Evolutionary conservation across 805 yeast genomes (phyloP).

Genomic region (Kodamaea hsintzibuensis): DNA sequence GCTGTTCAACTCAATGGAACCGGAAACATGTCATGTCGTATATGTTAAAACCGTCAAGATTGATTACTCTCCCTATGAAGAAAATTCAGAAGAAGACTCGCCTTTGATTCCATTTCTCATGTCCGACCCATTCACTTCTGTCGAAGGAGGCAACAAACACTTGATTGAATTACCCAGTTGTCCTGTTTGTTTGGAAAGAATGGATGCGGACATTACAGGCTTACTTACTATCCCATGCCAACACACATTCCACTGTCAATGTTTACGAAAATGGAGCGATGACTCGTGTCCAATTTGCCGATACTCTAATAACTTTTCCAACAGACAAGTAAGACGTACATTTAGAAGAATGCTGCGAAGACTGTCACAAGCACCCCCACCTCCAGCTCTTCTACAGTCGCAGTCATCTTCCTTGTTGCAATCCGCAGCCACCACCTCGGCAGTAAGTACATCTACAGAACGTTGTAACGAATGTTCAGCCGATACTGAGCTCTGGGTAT

Average conservation of each 20-base stretch:
- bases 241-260: constrained; percentile 89
- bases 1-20: constrained; percentile 82
- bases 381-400: neutral
- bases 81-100: constrained; percentile 5
- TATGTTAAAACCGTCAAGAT: constrained; percentile 62
- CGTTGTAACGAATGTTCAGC: constrained; percentile 46
- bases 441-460: neutral
- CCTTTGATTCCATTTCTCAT: constrained; percentile 61
- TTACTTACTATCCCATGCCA: constrained; percentile 87
- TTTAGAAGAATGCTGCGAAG: constrained; percentile 21
- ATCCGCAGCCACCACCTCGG: neutral
- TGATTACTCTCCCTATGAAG: constrained; percentile 14
- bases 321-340: constrained; percentile 24
- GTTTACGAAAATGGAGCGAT: constrained; percentile 85
- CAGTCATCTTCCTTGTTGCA: neutral
- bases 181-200: constrained; percentile 87
- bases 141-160: constrained; percentile 13
- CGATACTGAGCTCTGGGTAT: constrained; percentile 75
- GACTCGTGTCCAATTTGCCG: constrained; percentile 91
- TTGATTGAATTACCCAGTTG: constrained; percentile 80
- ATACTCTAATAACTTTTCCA: constrained; percentile 56
- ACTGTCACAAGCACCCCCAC: constrained; percentile 25
- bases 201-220: constrained; percentile 82
- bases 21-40: constrained; percentile 79
- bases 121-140: constrained; percentile 68